Conservation (phyloP, 176 grass and related monocot genomes). For the Oryza glaberrima region DNA sequence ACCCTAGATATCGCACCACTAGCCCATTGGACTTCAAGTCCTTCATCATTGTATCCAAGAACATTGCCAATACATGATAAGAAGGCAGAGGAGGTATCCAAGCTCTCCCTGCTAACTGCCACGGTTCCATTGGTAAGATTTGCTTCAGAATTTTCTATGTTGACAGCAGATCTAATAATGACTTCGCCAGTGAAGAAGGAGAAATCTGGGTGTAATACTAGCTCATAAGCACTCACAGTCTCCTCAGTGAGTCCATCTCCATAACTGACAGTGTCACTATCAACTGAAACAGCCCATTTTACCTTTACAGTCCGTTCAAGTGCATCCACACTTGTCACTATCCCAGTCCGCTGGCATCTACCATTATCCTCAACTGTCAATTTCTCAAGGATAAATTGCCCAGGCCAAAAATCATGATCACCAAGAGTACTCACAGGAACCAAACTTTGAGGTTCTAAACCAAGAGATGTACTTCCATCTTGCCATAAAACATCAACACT, state of each 20-base stretch:
- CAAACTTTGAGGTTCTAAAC: slow-evolving; percentile 62
- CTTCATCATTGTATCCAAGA: slow-evolving; percentile 73
- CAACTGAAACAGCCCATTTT: slow-evolving; percentile 64
- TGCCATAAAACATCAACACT: slow-evolving; percentile 88
- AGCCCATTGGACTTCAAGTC: slow-evolving; percentile 88
- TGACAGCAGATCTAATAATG: slow-evolving; percentile 64
- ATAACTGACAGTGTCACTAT: slow-evolving; percentile 47
- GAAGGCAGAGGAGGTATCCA: slow-evolving; percentile 51
- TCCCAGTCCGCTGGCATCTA: slow-evolving; percentile 51
- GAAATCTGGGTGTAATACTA: slow-evolving; percentile 90
- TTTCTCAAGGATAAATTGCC: slow-evolving; percentile 83
- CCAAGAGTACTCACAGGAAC: slow-evolving; percentile 78
- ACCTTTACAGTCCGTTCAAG: slow-evolving; percentile 80
- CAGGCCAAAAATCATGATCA: slow-evolving; percentile 98
- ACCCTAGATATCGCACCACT: slow-evolving; percentile 89
- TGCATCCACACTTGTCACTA: slow-evolving; percentile 83
- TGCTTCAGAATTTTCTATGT: slow-evolving; percentile 58
- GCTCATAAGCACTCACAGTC: slow-evolving; percentile 88
- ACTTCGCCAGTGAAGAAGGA: slow-evolving; percentile 80
- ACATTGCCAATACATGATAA: slow-evolving; percentile 89
- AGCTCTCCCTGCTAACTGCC: slow-evolving; percentile 32
- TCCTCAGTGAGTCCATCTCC: slow-evolving; percentile 64
- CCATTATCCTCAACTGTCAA: slow-evolving; percentile 46
- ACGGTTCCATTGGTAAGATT: slow-evolving; percentile 45
- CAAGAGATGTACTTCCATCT: slow-evolving; percentile 75